Evolutionary conservation across 2,329 filamentous ascomycete species (phyloP).

Genomic region (Ascochyta pisi): DNA sequence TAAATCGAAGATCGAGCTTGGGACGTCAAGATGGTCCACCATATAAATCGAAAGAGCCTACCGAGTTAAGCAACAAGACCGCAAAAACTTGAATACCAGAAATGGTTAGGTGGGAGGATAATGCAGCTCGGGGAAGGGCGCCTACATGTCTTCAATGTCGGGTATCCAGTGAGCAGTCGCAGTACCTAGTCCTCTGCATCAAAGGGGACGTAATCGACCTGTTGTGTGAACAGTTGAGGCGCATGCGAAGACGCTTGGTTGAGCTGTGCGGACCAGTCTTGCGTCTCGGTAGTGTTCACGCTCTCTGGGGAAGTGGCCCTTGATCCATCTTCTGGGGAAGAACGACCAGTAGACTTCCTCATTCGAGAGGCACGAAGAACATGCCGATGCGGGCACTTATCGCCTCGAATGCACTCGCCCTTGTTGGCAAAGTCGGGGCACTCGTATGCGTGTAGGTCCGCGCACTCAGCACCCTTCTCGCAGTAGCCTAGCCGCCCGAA

Average conservation of each 20-base stretch:
- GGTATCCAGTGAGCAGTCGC: neutral
- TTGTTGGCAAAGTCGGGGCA: conserved; percentile 95
- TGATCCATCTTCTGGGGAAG: conserved; percentile 21
- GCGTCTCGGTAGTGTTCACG: conserved; percentile 1
- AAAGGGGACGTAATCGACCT: conserved; percentile 42
- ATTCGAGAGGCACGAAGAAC: conserved; percentile 62
- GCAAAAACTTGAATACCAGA: conserved; percentile 18
- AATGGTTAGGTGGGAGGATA: conserved; percentile 22
- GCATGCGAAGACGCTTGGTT: conserved; percentile 1
- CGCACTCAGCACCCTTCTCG: conserved; percentile 77
- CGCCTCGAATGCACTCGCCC: conserved; percentile 75
- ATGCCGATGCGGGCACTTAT: conserved; percentile 85
- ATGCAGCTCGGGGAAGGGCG: conserved; percentile 17
- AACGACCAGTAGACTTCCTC: conserved; percentile 26
- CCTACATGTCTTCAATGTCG: conserved; percentile 10
- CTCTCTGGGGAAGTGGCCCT: conserved; percentile 18
- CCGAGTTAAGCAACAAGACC: conserved; percentile 15
- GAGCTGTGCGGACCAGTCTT: conserved; percentile 2
- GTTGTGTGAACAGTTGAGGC: conserved; percentile 36
- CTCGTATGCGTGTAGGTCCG: conserved; percentile 86
- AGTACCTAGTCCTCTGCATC: conserved; percentile 24
- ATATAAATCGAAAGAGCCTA: conserved; percentile 26
- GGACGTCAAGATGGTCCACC: conserved; percentile 7
- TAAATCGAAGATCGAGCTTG: conserved; percentile 7
- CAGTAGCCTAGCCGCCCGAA: conserved; percentile 92